These are phyloP conservation scores for Dactylellina haptotyla DNA, from an alignment of 2,329 filamentous ascomycete species.

Conservation along the genomic window DNA sequence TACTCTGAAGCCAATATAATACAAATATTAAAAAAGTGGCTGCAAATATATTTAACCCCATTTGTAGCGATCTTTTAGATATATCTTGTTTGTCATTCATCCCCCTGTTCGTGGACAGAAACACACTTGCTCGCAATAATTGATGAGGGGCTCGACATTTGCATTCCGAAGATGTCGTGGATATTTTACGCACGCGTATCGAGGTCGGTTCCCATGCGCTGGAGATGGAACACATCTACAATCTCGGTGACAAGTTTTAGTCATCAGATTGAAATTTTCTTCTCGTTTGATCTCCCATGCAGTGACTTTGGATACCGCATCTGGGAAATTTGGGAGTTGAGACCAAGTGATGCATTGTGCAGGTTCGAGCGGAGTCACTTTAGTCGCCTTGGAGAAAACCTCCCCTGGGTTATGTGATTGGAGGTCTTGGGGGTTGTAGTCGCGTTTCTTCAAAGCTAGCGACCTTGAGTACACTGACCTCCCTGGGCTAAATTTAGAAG, in stretches of 20 bases:
- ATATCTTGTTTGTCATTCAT: background rate
- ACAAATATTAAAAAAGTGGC: background rate
- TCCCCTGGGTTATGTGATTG: no score
- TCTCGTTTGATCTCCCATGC: background rate
- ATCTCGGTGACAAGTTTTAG: background rate
- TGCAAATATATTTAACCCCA: background rate
- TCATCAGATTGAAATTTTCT: background rate
- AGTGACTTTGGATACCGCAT: background rate
- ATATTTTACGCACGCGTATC: background rate
- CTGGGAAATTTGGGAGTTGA: background rate
- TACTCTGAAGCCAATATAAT: no score
- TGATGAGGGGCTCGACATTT: background rate
- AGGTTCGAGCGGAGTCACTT: background rate
- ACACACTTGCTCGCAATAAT: conserved; percentile 11
- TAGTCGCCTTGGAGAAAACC: no score
- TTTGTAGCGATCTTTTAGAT: background rate
- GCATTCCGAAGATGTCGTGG: background rate
- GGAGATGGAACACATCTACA: background rate
- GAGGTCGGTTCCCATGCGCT: background rate
- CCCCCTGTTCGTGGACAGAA: background rate
- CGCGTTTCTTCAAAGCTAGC: no score
- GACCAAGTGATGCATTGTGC: background rate
- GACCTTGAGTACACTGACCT: no score
- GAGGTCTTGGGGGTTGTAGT: no score
- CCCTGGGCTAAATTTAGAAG: background rate